A percentile compares a stretch with the other conserved stretches of the same genome.
phyloP scores from a whole-genome alignment of 805 yeast genomes.

The Yamadazyma ubonensis region DNA sequence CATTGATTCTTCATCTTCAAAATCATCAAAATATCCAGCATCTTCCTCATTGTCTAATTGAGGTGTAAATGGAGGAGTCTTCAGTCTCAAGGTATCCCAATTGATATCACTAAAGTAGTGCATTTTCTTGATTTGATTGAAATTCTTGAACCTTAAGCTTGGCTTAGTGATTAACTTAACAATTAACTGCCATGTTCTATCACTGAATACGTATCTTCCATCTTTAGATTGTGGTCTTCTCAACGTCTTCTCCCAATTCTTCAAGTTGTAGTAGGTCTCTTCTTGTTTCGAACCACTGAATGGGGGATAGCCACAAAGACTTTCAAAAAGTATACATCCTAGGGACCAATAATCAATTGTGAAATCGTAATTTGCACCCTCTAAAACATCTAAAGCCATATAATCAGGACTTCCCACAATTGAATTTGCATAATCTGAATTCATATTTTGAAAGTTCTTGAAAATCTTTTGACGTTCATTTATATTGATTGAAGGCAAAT shows the following conservation, averaged over 20 bases:
- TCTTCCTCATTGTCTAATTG: slow-evolving; percentile 96
- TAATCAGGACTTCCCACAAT: slow-evolving; percentile 98
- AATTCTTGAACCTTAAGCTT: slow-evolving; percentile 66
- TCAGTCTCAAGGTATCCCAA: slow-evolving; percentile 66
- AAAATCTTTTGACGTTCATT: slow-evolving; percentile 86
- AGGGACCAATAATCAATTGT: slow-evolving; percentile 99
- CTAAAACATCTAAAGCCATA: slow-evolving; percentile 96
- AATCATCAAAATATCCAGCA: slow-evolving; percentile 98
- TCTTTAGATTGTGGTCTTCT: slow-evolving; percentile 89
- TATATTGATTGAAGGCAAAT: slow-evolving; percentile 66
- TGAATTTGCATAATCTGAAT: slow-evolving; percentile 77
- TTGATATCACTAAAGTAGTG: slow-evolving; percentile 82
- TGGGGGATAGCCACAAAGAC: slow-evolving; percentile 96
- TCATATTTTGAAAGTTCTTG: slow-evolving; percentile 62
- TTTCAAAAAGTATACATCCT: slow-evolving; percentile 96
- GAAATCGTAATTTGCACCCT: slow-evolving; percentile 89
- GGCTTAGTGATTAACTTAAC: slow-evolving; percentile 79
- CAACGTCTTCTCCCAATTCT: slow-evolving; percentile 87
- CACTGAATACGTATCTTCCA: slow-evolving; percentile 89
- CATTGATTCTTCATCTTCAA: slow-evolving; percentile 95
- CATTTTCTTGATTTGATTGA: slow-evolving; percentile 77
- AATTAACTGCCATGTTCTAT: slow-evolving; percentile 92
- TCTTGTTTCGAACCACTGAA: slow-evolving; percentile 91
- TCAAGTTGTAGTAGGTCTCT: slow-evolving; percentile 90
- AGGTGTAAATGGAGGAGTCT: slow-evolving; percentile 93